Conservation (phyloP, 148 eudicot species). For the Pouteria glomerata region DNA sequence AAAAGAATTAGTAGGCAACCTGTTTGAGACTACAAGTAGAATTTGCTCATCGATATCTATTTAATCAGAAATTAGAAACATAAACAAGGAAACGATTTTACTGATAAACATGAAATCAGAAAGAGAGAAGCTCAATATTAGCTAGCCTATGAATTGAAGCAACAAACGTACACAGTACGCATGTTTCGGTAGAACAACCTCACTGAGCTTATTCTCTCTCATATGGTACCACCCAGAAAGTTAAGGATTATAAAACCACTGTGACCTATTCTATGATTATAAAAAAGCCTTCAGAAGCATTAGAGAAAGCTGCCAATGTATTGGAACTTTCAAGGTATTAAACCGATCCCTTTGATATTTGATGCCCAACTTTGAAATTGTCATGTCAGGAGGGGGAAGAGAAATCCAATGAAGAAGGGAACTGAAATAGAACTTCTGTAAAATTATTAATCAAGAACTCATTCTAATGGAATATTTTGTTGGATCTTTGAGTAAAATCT, state of each 20-base stretch:
- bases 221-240: slow-evolving; percentile 21
- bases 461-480: slow-evolving; percentile 28
- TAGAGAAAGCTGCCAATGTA: slow-evolving; percentile 35
- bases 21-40: neutral
- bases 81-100: neutral
- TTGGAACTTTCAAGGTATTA: slow-evolving; percentile 42
- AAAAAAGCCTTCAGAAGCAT: slow-evolving; percentile 17
- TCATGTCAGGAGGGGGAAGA: slow-evolving; percentile 27
- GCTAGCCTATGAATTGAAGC: slow-evolving; percentile 14
- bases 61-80: neutral
- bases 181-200: slow-evolving; percentile 9
- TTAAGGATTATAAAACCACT: slow-evolving; percentile 24
- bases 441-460: slow-evolving; percentile 31
- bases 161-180: slow-evolving; percentile 12
- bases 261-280: slow-evolving; percentile 16
- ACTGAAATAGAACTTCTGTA: slow-evolving; percentile 8
- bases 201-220: slow-evolving; percentile 19
- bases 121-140: slow-evolving; percentile 2
- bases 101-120: neutral
- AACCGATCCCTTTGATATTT: slow-evolving; percentile 40
- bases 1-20: neutral
- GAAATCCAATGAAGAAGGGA: slow-evolving; percentile 33
- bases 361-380: slow-evolving; percentile 16
- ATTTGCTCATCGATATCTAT: neutral
- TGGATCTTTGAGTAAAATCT: slow-evolving; percentile 42